These are phyloP conservation scores for Elsinoe batatas DNA, from an alignment of 2,329 filamentous ascomycete species.

Conservation along the genomic window DNA sequence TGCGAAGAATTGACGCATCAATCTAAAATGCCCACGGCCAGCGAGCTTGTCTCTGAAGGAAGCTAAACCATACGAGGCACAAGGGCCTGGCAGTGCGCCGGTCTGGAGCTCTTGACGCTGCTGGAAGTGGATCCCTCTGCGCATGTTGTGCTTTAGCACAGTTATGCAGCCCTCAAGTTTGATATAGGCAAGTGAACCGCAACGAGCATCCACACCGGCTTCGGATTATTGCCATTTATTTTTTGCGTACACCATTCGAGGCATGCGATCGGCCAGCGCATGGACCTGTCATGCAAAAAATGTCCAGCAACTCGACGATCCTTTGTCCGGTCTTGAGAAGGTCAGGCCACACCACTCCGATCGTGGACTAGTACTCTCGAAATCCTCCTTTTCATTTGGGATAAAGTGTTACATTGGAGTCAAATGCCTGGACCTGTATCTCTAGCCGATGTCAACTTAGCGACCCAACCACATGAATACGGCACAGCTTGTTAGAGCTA, in stretches of 20 bases:
- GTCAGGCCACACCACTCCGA: conserved; percentile 10
- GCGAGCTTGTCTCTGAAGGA: conserved; percentile 1
- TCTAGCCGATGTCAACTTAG: not conserved
- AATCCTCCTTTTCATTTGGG: not conserved
- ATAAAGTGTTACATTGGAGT: conserved; percentile 6
- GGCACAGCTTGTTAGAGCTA: not conserved
- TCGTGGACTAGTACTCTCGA: not conserved
- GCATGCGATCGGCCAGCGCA: conserved; percentile 11
- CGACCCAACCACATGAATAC: not conserved
- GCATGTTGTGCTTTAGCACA: conserved; percentile 1
- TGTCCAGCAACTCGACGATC: conserved; percentile 11
- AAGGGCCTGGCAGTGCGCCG: not conserved
- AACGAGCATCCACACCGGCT: conserved; percentile 8
- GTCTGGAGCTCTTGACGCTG: not conserved
- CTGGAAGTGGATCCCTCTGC: not conserved
- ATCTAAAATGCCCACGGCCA: conserved; percentile 7
- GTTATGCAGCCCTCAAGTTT: conserved; percentile 1
- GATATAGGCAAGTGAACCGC: conserved; percentile 11
- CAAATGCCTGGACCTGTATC: not conserved
- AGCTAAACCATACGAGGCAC: not conserved
- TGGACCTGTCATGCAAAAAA: conserved; percentile 12
- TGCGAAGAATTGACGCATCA: conserved; percentile 7
- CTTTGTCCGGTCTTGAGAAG: conserved; percentile 1
- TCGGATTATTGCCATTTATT: conserved; percentile 7
- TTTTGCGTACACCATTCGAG: not conserved